Percentiles rank a stretch among this genome's conserved stretches.
These are phyloP conservation scores for Calcarisporium arbuscula DNA, from an alignment of 2,329 filamentous ascomycete species.

Conservation along the genomic window DNA sequence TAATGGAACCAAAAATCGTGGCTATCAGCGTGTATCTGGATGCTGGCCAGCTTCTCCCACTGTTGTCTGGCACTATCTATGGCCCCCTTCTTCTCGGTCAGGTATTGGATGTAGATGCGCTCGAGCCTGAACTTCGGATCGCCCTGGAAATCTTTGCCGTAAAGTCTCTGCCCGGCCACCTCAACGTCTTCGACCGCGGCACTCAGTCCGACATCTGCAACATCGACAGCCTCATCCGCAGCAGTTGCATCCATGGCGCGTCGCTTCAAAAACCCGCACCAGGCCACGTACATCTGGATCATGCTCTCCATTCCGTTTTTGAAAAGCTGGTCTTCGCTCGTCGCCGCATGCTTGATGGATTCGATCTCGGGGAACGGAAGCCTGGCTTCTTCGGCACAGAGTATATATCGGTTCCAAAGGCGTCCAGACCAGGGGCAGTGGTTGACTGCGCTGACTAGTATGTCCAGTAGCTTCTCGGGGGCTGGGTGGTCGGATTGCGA, in stretches of 20 bases:
- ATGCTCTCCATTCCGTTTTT: conserved; percentile 81
- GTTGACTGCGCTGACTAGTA: conserved; percentile 73
- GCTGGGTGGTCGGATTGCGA: conserved; percentile 29
- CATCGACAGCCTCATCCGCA: conserved; percentile 75
- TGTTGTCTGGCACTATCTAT: conserved; percentile 69
- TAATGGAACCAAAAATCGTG: conserved; percentile 93
- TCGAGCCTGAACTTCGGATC: conserved; percentile 86
- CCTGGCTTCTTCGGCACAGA: conserved; percentile 74
- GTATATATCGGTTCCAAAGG: conserved; percentile 84
- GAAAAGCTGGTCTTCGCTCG: conserved; percentile 76
- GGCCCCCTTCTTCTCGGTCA: conserved; percentile 76
- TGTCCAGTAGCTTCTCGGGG: conserved; percentile 51
- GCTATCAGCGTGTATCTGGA: conserved; percentile 63
- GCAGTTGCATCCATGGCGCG: conserved; percentile 70
- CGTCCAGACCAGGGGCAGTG: conserved; percentile 92
- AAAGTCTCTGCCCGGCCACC: conserved; percentile 68
- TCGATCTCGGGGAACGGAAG: conserved; percentile 76
- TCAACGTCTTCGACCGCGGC: conserved; percentile 82
- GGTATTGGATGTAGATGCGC: conserved; percentile 84
- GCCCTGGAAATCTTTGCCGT: conserved; percentile 70
- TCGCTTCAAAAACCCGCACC: conserved; percentile 90
- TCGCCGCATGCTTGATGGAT: conserved; percentile 86
- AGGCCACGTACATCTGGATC: conserved; percentile 84
- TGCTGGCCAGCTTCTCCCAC: conserved; percentile 64
- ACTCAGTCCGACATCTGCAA: conserved; percentile 82